phyloP scores from a whole-genome alignment of 768 basidiomycete species.

The Russula lepida region DNA sequence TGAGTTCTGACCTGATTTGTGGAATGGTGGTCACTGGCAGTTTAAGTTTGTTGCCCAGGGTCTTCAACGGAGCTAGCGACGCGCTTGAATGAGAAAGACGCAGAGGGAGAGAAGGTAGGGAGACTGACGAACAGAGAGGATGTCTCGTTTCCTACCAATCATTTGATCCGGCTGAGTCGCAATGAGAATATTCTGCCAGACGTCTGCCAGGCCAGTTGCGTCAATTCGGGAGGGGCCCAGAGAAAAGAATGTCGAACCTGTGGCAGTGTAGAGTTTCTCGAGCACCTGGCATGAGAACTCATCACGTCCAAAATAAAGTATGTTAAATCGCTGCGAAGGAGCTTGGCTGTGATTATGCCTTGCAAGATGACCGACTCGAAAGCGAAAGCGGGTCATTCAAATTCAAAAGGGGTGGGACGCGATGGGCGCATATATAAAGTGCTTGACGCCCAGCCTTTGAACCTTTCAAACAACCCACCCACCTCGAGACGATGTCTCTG shows the following conservation, averaged over 20 bases:
- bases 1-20: conserved; percentile 48
- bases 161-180: conserved; percentile 65
- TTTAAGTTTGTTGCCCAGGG: conserved; percentile 42
- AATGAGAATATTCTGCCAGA: conserved; percentile 63
- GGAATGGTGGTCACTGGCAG: conserved; percentile 59
- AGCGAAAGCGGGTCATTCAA: background rate
- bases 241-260: conserved; percentile 37
- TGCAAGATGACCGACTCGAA: background rate
- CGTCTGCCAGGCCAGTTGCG: conserved; percentile 40
- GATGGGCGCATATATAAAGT: background rate
- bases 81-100: background rate
- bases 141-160: conserved; percentile 52
- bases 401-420: background rate
- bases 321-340: conserved; percentile 41
- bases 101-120: background rate
- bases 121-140: conserved; percentile 47
- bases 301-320: conserved; percentile 86
- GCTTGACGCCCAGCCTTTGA: background rate
- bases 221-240: background rate
- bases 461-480: background rate
- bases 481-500: conserved; percentile 1
- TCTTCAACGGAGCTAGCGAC: conserved; percentile 59
- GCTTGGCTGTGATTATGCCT: background rate
- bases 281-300: conserved; percentile 77
- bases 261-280: conserved; percentile 48